These are phyloP conservation scores for Spongispora temasekensis DNA, from an alignment of 1,284 basidiomycete species.

Conservation along the genomic window DNA sequence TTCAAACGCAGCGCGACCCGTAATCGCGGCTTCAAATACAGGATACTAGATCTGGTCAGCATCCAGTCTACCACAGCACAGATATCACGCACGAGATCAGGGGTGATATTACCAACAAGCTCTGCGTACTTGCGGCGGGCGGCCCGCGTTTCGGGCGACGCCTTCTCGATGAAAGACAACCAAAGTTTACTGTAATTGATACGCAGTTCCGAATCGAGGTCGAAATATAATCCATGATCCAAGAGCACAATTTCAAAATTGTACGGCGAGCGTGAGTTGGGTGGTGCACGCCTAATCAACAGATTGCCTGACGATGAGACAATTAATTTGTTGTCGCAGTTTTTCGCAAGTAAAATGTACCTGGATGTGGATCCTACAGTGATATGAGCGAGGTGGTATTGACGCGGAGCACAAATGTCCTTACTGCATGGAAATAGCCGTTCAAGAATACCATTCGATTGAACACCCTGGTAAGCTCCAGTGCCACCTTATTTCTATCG, in stretches of 20 bases:
- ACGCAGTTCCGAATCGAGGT: constrained; percentile 76
- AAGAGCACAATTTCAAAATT: constrained; percentile 94
- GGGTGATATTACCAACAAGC: constrained; percentile 86
- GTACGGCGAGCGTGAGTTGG: constrained; percentile 72
- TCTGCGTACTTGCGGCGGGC: constrained; percentile 84
- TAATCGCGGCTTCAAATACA: constrained; percentile 83
- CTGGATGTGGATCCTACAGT: constrained; percentile 73
- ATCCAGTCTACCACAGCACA: constrained; percentile 1
- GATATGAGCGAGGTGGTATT: constrained; percentile 4
- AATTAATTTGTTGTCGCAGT: neutral
- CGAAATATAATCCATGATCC: constrained; percentile 93
- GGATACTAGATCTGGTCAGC: constrained; percentile 56
- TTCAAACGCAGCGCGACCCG: constrained; percentile 68
- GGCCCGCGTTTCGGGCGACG: constrained; percentile 60
- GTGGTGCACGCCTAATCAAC: constrained; percentile 78
- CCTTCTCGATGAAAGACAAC: constrained; percentile 80
- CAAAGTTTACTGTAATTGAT: constrained; percentile 82
- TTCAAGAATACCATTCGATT: constrained; percentile 96
- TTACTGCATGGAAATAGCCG: constrained; percentile 86
- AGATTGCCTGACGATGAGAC: constrained; percentile 70
- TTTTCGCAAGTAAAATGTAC: constrained; percentile 36
- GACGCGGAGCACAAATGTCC: constrained; percentile 24
- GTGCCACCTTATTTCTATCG: constrained; percentile 90
- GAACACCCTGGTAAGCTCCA: constrained; percentile 90
- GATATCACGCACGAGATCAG: constrained; percentile 66